Base-by-base conservation (phyloP, 1,284 basidiomycete species). In the Phlebopus sp. region DNA sequence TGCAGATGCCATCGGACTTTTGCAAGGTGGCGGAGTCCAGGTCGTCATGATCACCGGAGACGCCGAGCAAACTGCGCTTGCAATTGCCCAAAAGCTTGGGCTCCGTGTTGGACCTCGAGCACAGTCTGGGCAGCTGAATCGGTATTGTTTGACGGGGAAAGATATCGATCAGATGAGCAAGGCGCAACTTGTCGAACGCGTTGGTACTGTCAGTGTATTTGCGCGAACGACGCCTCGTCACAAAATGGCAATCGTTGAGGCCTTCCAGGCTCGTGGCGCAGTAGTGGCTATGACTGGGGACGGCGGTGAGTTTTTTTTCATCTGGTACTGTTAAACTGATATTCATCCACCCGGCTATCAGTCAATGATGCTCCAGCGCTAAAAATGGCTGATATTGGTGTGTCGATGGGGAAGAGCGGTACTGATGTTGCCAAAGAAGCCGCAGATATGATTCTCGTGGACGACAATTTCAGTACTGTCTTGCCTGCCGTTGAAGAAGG, bases 31-130 rank as follows among this genome's bases (percentile, higher is more conserved):
- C 14, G 92, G 95, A 6, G 89, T 99, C 31, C 92, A 96, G 60
- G 86, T 98, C 11, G 88, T 98, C 36, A 98, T 99, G 95, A 97
- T 98, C 65, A 98, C 96, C 0, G 96, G 96, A 13, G 96, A 98
- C 62, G 86, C 93, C 18, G 91, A 95, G 68, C 77, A 86, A 49
- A 99, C 96, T 0, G 96, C 96, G 2, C 62, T 92, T 9, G 85
- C 92, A 15, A 97, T 98, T 52, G 95, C 93, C 21, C 76, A 81
- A 53, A 79, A 92, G 57, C 78, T 99, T n/a, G 95, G 95, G n/a
- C 72, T 98, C 55, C 73, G 77, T 8, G 74, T 86, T 18, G 79
- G 78, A 14, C 42, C 54, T 11, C 55, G 47, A 11, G 30, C 32
- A 21, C 53, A 49, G 1, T 44, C 39, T 19, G 46, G 52, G 2